These are phyloP conservation scores for Saccharomycopsis synnaedendra DNA, from an alignment of 805 yeast genomes.

Conservation along the genomic window DNA sequence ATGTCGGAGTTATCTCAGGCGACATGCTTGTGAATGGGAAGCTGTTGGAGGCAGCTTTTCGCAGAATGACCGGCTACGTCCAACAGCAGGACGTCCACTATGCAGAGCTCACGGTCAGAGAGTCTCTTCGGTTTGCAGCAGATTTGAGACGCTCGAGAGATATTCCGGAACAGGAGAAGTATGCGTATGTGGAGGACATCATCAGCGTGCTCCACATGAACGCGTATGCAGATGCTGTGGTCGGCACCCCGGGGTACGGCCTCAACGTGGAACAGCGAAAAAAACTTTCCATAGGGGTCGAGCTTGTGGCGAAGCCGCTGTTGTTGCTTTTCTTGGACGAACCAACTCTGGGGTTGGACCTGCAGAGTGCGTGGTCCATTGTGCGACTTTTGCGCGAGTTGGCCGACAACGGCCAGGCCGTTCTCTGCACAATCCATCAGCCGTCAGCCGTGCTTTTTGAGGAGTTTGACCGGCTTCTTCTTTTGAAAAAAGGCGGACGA, in stretches of 20 bases:
- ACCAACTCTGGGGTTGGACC: conserved; percentile 50
- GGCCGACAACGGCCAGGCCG: conserved; percentile 38
- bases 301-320: conserved; percentile 43
- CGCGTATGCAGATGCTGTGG: conserved; percentile 41
- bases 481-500: conserved; percentile 39
- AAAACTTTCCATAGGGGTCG: conserved; percentile 43
- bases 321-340: conserved; percentile 45
- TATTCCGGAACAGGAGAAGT: conserved; percentile 32
- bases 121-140: conserved; percentile 42
- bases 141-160: conserved; percentile 32
- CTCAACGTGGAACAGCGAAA: conserved; percentile 45
- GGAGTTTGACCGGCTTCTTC: conserved; percentile 34
- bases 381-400: conserved; percentile 32
- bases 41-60: conserved; percentile 36
- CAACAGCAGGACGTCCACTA: conserved; percentile 51
- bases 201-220: conserved; percentile 40
- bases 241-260: conserved; percentile 35
- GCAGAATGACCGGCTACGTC: conserved; percentile 45
- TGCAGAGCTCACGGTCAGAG: conserved; percentile 39
- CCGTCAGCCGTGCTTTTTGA: conserved; percentile 40
- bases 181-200: conserved; percentile 40
- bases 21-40: conserved; percentile 46
- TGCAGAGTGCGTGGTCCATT: conserved; percentile 46
- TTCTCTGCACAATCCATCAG: conserved; percentile 44
- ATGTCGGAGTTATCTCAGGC: conserved; percentile 47